phyloP scores from a whole-genome alignment of 2,329 filamentous ascomycete genomes.

The Talaromyces sp. region DNA sequence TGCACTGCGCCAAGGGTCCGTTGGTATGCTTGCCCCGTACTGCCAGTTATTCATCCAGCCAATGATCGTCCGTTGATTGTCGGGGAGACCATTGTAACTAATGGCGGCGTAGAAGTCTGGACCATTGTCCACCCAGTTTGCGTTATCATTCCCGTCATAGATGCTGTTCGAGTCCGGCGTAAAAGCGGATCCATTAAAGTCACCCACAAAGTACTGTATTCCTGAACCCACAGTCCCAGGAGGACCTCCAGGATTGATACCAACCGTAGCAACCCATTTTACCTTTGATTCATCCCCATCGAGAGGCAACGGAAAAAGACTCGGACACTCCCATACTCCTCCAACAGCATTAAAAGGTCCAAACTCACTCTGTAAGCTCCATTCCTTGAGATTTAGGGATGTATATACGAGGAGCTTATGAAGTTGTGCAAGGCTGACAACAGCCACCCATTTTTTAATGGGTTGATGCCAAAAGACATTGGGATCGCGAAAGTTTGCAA shows the following conservation, averaged over 20 bases:
- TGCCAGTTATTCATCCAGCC: conserved; percentile 30
- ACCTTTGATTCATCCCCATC: conserved; percentile 13
- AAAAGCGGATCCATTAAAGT: conserved; percentile 22
- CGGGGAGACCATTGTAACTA: conserved; percentile 19
- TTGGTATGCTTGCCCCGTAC: conserved; percentile 20
- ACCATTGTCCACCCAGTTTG: conserved; percentile 26
- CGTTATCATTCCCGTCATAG: conserved; percentile 11
- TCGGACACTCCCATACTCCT: conserved; percentile 27
- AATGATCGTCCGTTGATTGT: conserved; percentile 15
- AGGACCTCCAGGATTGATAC: conserved; percentile 26
- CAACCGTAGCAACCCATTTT: conserved; percentile 23
- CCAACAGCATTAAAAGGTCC: conserved; percentile 18
- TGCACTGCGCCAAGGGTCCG: conserved; percentile 22
- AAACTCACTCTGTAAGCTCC: conserved; percentile 21
- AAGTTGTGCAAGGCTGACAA: conserved; percentile 14
- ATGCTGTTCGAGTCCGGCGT: conserved; percentile 16
- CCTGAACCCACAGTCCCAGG: conserved; percentile 24
- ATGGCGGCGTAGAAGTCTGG: conserved; percentile 25
- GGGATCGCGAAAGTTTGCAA: conserved; percentile 51
- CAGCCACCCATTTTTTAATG: conserved; percentile 17
- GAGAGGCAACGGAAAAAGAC: conserved; percentile 19
- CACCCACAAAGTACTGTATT: conserved; percentile 25
- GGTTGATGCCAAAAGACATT: conserved; percentile 44
- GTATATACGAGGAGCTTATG: conserved; percentile 22
- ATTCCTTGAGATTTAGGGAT: conserved; percentile 23